These are phyloP conservation scores for Solanum appendiculatum DNA, from an alignment of 257 asterid species.

Conservation along the genomic window DNA sequence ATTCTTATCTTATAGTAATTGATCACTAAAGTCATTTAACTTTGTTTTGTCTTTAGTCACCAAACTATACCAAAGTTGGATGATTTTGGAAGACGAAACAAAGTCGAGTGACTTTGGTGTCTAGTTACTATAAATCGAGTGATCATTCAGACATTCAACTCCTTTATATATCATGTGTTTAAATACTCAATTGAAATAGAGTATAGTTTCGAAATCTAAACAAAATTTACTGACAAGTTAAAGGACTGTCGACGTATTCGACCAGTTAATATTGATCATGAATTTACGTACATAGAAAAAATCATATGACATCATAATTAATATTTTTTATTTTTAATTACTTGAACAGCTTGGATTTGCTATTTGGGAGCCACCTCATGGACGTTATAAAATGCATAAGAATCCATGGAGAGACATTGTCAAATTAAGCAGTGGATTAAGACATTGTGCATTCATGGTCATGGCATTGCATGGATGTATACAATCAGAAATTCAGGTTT, in stretches of 20 bases:
- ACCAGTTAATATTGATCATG: background rate
- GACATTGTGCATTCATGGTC: constrained; percentile 47
- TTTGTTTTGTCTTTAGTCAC: no score
- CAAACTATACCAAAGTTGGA: no score
- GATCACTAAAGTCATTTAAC: no score
- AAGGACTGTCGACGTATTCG: fast-evolving
- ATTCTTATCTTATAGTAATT: no score
- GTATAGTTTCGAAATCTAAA: background rate
- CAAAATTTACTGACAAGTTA: background rate
- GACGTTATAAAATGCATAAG: constrained; percentile 25
- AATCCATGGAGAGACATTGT: constrained; percentile 38
- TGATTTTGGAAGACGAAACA: background rate
- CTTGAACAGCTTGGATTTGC: constrained; percentile 36
- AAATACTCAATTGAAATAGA: background rate
- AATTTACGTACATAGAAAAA: background rate
- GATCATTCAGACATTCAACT: background rate
- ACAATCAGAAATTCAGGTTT: constrained; percentile 45
- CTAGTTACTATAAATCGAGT: background rate
- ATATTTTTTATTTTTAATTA: background rate
- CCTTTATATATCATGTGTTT: fast-evolving
- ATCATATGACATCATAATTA: background rate
- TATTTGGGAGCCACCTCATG: constrained; percentile 49
- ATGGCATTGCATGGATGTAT: constrained; percentile 49
- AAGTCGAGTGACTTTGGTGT: background rate
- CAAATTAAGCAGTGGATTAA: constrained; percentile 31